Base-by-base conservation (phyloP, 2,329 filamentous ascomycete genomes). In the Ceratocystis diversiconidia region DNA sequence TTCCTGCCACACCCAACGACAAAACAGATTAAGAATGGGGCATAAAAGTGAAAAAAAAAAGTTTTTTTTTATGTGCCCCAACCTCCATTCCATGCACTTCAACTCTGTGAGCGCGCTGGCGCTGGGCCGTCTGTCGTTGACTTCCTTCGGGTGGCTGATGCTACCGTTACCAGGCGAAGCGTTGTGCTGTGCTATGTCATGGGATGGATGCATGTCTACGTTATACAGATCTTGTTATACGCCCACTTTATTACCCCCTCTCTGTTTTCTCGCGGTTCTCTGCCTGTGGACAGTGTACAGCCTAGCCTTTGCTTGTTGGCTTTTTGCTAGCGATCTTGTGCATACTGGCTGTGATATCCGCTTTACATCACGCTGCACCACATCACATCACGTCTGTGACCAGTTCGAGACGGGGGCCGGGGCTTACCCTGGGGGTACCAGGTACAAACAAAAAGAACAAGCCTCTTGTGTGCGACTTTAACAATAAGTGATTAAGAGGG, bases 301-400 rank as follows among this genome's bases (percentile, higher is more conserved):
- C 30, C 30, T 32, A 32, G 30, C 30, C 12, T 48, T 17, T 17
- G 46, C 46, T 19, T 48, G 12, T 48, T 48, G 46, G 17, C 2
- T 48, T 17, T 17, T 19, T 19, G 46, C 15, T n/a, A 19, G 46
- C 46, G 46, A 19, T 19, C n/a, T 25, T 52, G 48, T 10, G 25
- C n/a, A 19, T 52, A 17, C 22, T 12, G 15, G 50, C 50, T 55
- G 50, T 55, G 50, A 55, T 55, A 10, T 55, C 22, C 50, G 22
- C 19, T 8, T 30, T 25, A 55, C 50, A 55, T 55, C 50, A 55
- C 25, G 25, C 25, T 17, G 19, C 46, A 48, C 8, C 46, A 10
- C 50, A 55, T 55, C 50, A 55, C 50, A 28, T 55, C 50, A 55
- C 50, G 50, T 15, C 50, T 55, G 50, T 55, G 50, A 55, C 22